These are phyloP conservation scores for Silene latifolia DNA, from an alignment of 148 eudicot species.

Conservation along the genomic window DNA sequence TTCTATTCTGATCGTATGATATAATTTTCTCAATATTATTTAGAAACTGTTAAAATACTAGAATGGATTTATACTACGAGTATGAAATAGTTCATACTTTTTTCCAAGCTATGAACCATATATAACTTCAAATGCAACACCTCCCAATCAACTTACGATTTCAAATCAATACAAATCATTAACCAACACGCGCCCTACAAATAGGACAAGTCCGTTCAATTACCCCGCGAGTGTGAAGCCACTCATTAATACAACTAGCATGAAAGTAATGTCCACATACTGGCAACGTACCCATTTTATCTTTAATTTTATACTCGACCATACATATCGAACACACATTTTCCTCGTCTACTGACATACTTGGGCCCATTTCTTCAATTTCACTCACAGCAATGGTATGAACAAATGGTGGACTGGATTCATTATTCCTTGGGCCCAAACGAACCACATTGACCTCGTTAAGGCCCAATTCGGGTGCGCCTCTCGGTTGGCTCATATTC, in stretches of 20 bases:
- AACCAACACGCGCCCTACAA: constrained; percentile 8
- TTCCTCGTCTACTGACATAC: not conserved
- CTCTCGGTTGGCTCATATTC: not conserved
- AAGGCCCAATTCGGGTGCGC: constrained; percentile 11
- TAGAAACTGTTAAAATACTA: no score
- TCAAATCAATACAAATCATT: not conserved
- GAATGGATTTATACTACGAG: no score
- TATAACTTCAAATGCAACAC: no score
- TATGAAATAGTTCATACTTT: no score
- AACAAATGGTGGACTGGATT: not conserved
- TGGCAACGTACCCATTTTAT: constrained; percentile 29
- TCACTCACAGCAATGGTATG: constrained; percentile 18
- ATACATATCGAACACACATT: constrained; percentile 27
- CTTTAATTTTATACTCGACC: constrained; percentile 23
- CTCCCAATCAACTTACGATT: no score
- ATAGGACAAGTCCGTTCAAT: constrained; percentile 23
- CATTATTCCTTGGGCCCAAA: constrained; percentile 7
- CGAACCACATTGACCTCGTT: constrained; percentile 13
- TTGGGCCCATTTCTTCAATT: constrained; percentile 19
- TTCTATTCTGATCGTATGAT: no score
- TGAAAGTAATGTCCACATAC: constrained; percentile 30
- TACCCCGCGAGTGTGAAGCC: constrained; percentile 20
- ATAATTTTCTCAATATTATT: no score
- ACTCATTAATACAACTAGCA: constrained; percentile 25
- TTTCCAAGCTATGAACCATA: no score